Conservation (phyloP, 768 basidiomycete species). For the Russula vinacea region DNA sequence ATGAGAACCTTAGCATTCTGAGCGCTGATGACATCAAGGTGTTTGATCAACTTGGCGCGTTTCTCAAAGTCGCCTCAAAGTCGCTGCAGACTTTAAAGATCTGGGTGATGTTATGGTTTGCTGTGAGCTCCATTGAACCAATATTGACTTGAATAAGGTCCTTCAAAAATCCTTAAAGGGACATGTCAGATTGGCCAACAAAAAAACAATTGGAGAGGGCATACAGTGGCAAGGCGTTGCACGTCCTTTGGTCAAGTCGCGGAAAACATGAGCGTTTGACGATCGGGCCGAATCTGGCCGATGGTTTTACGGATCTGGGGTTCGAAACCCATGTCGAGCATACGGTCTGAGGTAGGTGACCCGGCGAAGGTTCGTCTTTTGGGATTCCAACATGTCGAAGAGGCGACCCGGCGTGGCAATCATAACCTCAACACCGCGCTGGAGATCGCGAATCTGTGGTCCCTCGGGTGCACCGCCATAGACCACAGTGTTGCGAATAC, state of each 20-base stretch:
- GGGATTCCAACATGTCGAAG: constrained; percentile 97
- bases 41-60: constrained; percentile 91
- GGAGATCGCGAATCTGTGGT: constrained; percentile 95
- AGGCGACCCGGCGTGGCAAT: constrained; percentile 99
- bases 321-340: constrained; percentile 99
- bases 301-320: constrained; percentile 99
- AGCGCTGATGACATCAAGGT: constrained; percentile 91
- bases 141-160: constrained; percentile 99
- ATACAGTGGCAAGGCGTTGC: constrained; percentile 88
- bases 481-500: constrained; percentile 97
- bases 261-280: constrained; percentile 98
- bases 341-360: constrained; percentile 96
- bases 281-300: constrained; percentile 93
- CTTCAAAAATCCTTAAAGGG: constrained; percentile 76
- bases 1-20: constrained; percentile 99
- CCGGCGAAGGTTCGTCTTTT: constrained; percentile 94
- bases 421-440: constrained; percentile 94
- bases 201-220: constrained; percentile 13
- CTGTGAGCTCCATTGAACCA: constrained; percentile 96
- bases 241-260: constrained; percentile 99
- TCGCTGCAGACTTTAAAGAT: constrained; percentile 96
- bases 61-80: too few relatives aligned
- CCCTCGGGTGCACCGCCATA: constrained; percentile 99
- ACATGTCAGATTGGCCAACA: background rate
- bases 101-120: constrained; percentile 97